Conservation (phyloP, 1,284 basidiomycete species). For the Meripilus lineatus region DNA sequence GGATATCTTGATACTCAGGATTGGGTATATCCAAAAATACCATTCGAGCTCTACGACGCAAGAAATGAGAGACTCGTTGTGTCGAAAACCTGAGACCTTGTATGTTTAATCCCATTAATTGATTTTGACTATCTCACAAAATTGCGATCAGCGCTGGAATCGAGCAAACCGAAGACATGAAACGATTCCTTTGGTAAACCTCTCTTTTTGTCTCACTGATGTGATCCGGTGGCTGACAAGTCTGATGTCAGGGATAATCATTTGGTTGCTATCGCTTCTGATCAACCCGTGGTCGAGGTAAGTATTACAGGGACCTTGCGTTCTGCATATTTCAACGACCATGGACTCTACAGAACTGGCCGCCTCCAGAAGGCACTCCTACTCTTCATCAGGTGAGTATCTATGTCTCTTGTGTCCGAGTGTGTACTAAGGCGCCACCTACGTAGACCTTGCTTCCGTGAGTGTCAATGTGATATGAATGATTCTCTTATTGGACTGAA, state of each 20-base stretch:
- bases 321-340: no score
- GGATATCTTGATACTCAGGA: conserved; percentile 59
- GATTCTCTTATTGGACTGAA: no score
- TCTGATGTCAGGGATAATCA: conserved; percentile 84
- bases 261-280: conserved; percentile 69
- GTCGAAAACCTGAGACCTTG: conserved; percentile 44
- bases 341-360: conserved; percentile 70
- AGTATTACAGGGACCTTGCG: no score
- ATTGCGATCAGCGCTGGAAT: no score
- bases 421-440: not conserved
- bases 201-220: not conserved
- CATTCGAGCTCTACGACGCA: conserved; percentile 36
- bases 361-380: conserved; percentile 36
- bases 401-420: no score
- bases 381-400: conserved; percentile 56
- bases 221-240: conserved; percentile 9
- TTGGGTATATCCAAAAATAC: conserved; percentile 64
- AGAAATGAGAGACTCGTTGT: conserved; percentile 44
- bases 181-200: conserved; percentile 57
- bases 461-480: no score
- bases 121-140: no score
- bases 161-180: conserved; percentile 69
- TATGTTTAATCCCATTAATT: no score
- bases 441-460: conserved; percentile 2
- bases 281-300: no score